These are phyloP conservation scores for Coleophoma eucalyptorum DNA, from an alignment of 2,329 filamentous ascomycete species.

Conservation along the genomic window DNA sequence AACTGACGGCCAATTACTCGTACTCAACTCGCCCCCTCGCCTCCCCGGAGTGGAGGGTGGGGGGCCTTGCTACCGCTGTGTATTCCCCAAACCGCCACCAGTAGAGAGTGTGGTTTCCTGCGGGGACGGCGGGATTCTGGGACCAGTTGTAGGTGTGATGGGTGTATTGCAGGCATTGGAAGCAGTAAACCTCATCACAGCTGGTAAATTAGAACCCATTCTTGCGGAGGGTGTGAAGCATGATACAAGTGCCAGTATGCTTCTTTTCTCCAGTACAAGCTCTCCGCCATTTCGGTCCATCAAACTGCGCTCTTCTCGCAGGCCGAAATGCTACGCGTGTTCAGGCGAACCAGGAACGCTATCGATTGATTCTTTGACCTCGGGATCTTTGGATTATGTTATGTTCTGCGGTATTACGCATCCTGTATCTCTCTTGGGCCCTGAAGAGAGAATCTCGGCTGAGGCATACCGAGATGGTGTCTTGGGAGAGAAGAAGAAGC, in stretches of 20 bases:
- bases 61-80: constrained; percentile 88
- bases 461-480: constrained; percentile 43
- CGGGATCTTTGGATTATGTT: constrained; percentile 74
- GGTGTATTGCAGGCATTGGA: constrained; percentile 89
- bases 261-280: constrained; percentile 51
- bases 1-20: constrained; percentile 84
- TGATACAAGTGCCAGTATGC: constrained; percentile 18
- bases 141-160: constrained; percentile 90
- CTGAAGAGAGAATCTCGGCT: constrained; percentile 66
- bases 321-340: constrained; percentile 74
- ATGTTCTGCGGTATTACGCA: constrained; percentile 72
- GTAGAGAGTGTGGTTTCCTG: constrained; percentile 80
- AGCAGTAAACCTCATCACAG: constrained; percentile 75
- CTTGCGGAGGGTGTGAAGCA: constrained; percentile 5
- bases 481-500: constrained; percentile 25
- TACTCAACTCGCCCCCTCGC: constrained; percentile 76
- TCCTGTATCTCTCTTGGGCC: constrained; percentile 52
- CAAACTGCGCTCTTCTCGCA: constrained; percentile 60
- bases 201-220: constrained; percentile 13
- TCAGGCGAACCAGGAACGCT: constrained; percentile 53
- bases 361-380: constrained; percentile 55
- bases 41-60: constrained; percentile 52
- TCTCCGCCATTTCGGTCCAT: constrained; percentile 66
- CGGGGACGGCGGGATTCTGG: constrained; percentile 88
- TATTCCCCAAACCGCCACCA: constrained; percentile 86